phyloP scores from a whole-genome alignment of 2,329 filamentous ascomycete genomes.

The Davidsoniella eucalypti region DNA sequence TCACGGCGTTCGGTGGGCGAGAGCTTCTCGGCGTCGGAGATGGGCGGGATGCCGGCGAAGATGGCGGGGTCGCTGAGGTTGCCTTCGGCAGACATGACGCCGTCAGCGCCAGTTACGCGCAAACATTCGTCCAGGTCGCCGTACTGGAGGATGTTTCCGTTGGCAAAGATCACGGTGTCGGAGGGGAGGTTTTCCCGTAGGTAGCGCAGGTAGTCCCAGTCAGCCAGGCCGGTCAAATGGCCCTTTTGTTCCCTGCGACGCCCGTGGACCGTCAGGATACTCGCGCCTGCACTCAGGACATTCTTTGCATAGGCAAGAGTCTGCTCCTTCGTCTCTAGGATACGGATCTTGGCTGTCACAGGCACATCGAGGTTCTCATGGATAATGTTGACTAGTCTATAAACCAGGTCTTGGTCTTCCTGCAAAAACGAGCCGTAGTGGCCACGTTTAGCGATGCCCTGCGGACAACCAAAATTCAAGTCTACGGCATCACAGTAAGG shows the following conservation, averaged over 20 bases:
- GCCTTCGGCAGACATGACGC: conserved; percentile 89
- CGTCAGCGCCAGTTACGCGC: conserved; percentile 72
- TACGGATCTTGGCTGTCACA: conserved; percentile 86
- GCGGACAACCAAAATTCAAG: conserved; percentile 87
- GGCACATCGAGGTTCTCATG: conserved; percentile 65
- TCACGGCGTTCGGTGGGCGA: conserved; percentile 52
- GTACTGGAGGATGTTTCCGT: conserved; percentile 78
- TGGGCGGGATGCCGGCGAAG: conserved; percentile 31
- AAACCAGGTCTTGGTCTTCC: conserved; percentile 75
- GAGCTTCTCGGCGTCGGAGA: conserved; percentile 23
- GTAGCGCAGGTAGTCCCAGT: conserved; percentile 75
- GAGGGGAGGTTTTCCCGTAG: conserved; percentile 66
- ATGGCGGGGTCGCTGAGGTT: conserved; percentile 85
- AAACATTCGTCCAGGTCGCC: conserved; percentile 65
- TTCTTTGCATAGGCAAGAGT: conserved; percentile 81
- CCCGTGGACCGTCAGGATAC: conserved; percentile 85
- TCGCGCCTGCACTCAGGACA: conserved; percentile 74
- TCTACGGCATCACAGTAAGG: conserved; percentile 92
- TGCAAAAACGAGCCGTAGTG: conserved; percentile 91
- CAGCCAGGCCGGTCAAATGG: conserved; percentile 80
- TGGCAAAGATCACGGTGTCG: conserved; percentile 90
- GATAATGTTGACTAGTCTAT: conserved; percentile 65
- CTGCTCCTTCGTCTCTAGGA: conserved; percentile 71
- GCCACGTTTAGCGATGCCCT: conserved; percentile 82
- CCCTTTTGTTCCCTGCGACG: conserved; percentile 83